phyloP scores from a whole-genome alignment of 2,329 filamentous ascomycete genomes.

The Ophiostoma tasmaniense region DNA sequence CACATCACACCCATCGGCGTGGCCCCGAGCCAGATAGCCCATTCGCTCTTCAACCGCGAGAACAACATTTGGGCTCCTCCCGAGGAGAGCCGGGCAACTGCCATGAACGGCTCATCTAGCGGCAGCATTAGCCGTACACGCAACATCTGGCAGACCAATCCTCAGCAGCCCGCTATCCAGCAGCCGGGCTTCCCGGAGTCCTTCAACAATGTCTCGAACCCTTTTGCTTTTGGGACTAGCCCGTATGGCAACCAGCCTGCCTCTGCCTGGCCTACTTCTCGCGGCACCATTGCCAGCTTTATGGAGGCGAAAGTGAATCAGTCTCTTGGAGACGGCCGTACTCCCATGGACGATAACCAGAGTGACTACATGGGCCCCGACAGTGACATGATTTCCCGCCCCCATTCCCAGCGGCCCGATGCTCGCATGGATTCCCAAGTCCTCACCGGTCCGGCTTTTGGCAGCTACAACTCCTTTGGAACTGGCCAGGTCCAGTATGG shows the following conservation, averaged over 20 bases:
- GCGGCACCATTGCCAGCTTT: conserved; percentile 32
- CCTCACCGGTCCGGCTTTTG: conserved; percentile 25
- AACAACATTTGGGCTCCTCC: conserved; percentile 43
- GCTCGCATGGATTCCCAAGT: conserved; percentile 39
- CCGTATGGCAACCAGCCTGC: conserved; percentile 26
- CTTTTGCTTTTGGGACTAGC: conserved; percentile 28
- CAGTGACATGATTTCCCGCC: conserved; percentile 39
- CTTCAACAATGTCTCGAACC: conserved; percentile 21
- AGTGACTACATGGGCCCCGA: conserved; percentile 42
- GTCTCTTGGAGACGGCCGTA: conserved; percentile 27
- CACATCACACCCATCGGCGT: conserved; percentile 18
- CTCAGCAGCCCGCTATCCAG: conserved; percentile 34
- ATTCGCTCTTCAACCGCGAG: conserved; percentile 34
- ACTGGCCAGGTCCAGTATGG: conserved; percentile 26
- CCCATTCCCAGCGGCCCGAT: conserved; percentile 36
- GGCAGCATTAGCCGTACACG: conserved; percentile 24
- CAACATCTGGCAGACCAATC: conserved; percentile 24
- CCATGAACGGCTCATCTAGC: conserved; percentile 44
- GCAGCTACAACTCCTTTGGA: conserved; percentile 28
- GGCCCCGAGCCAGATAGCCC: conserved; percentile 25
- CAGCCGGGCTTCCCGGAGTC: conserved; percentile 25
- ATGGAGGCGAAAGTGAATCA: conserved; percentile 27
- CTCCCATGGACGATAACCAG: conserved; percentile 34
- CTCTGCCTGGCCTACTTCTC: conserved; percentile 41
- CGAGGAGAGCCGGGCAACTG: conserved; percentile 50